Evolutionary conservation across 495 filamentous ascomycete species (phyloP), one percentile per base, ranked within the genome.

Genomic region (Aspergillus campestris): DNA sequence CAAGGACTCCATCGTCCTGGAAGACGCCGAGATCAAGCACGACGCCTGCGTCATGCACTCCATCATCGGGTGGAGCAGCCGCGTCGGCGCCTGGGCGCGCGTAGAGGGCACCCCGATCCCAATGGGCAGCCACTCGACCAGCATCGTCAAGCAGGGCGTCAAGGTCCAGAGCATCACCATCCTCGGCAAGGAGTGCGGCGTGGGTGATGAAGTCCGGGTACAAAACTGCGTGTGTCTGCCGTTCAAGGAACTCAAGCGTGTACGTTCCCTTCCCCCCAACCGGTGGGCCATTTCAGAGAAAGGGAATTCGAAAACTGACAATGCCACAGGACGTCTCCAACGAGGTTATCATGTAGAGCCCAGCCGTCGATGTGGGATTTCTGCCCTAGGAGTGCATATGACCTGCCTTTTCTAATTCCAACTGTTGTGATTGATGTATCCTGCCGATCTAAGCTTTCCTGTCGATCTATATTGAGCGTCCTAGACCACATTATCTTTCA

Each of bases 161-260:
- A 97, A 96, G 75, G 94, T 98, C 42, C 92, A 98, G 73, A 95
- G 88, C 67, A 95, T 98, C 61, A 96, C 90, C 31, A 98, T 97
- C 53, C 70, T 98, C 51, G 92, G 91, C 59, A 95, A 96, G 73
- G 92, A 98, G 65, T 97, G 94, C 58, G 83, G 72, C 30, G 94
- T 97, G 40, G 89, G 82, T 1, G 92, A 99, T 56, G 92, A 99
- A 61, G 85, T 99, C 28, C 81, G 89, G 43, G 89, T 99, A 53
- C 92, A 96, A 72, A 99, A 99, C 71, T 99, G 92, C 63, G 84
- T 99, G 46, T 96, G 92, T 67, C 66, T 99, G 72, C 92, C 92
- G 18, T 95, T 90, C 64, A 99, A 99, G 79, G 94, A 97, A 67
- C 71, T 99, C 61, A 99, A 97, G 80, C 80, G 88, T 73, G 91